Conservation (phyloP, 176 grass and related monocot species). For the Thinopyrum elongatum region DNA sequence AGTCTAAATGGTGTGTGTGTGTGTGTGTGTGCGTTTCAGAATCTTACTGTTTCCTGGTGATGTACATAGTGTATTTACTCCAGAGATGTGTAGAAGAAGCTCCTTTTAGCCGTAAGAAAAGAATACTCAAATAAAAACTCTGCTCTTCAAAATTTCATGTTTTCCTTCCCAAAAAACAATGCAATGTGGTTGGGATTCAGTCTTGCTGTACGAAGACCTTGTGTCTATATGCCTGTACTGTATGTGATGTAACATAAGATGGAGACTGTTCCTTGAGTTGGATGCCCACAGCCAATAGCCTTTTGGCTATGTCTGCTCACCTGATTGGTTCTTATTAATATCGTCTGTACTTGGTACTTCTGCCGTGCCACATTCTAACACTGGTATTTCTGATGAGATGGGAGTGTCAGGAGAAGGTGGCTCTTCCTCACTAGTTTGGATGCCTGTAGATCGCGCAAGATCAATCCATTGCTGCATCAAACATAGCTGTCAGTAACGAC, state of each 20-base stretch:
- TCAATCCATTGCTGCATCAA: slow-evolving; percentile 97
- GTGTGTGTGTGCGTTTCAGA: background rate
- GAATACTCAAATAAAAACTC: slow-evolving; percentile 1
- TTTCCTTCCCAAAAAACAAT: background rate
- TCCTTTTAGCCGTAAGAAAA: background rate
- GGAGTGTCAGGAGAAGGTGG: slow-evolving; percentile 49
- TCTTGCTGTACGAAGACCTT: slow-evolving; percentile 22
- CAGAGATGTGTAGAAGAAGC: background rate
- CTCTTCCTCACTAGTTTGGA: slow-evolving; percentile 69
- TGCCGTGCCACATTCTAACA: slow-evolving; percentile 61
- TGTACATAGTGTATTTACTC: slow-evolving; percentile 15
- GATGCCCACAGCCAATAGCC: slow-evolving; percentile 2
- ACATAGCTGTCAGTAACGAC: slow-evolving; percentile 13
- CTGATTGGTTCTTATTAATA: slow-evolving; percentile 41
- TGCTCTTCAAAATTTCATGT: slow-evolving; percentile 13
- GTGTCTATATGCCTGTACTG: slow-evolving; percentile 2
- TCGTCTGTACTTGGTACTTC: slow-evolving; percentile 65
- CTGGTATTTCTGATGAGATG: slow-evolving; percentile 52
- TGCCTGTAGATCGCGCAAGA: slow-evolving; percentile 79
- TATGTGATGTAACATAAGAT: background rate
- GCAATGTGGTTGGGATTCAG: background rate
- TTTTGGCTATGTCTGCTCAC: slow-evolving; percentile 28
- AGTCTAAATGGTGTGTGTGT: background rate
- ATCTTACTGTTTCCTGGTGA: background rate
- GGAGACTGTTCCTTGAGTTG: slow-evolving; percentile 4